Evolutionary conservation across 1,139 yeast species (phyloP).

Genomic region (Pichia sp.): DNA sequence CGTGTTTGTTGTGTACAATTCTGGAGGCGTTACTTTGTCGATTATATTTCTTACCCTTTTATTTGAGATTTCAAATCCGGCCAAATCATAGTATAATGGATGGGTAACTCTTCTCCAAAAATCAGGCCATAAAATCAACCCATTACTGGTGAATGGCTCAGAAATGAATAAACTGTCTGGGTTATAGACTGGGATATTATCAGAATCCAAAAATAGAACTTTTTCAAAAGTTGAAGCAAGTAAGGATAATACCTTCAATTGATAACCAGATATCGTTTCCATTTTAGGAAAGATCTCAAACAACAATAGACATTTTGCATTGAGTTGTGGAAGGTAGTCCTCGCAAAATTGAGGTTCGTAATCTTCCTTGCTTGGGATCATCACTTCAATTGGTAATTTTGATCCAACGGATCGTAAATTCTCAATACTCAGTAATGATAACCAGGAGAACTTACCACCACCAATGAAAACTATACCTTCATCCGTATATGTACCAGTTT

Average conservation of each 20-base stretch:
- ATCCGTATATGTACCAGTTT: slow-evolving; percentile 37
- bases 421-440: slow-evolving; percentile 44
- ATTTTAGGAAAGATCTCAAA: slow-evolving; percentile 31
- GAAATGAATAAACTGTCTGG: slow-evolving; percentile 42
- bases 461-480: slow-evolving; percentile 58
- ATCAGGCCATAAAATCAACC: slow-evolving; percentile 58
- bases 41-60: slow-evolving; percentile 20
- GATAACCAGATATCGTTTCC: slow-evolving; percentile 35
- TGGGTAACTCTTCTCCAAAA: slow-evolving; percentile 58
- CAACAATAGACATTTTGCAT: slow-evolving; percentile 39
- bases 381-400: slow-evolving; percentile 51
- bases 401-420: slow-evolving; percentile 47
- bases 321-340: slow-evolving; percentile 35
- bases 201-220: slow-evolving; percentile 49
- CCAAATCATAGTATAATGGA: slow-evolving; percentile 49
- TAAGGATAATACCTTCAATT: slow-evolving; percentile 50
- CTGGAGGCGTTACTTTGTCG: slow-evolving; percentile 22
- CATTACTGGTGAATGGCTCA: slow-evolving; percentile 32
- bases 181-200: slow-evolving; percentile 44
- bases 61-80: slow-evolving; percentile 34
- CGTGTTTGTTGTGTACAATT: slow-evolving; percentile 11
- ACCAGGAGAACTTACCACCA: slow-evolving; percentile 54
- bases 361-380: slow-evolving; percentile 38
- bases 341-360: slow-evolving; percentile 43
- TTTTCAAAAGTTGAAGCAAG: slow-evolving; percentile 49